These are phyloP conservation scores for Eimeria maxima DNA, from an alignment of 169 alveolate genomes.

Conservation along the genomic window DNA sequence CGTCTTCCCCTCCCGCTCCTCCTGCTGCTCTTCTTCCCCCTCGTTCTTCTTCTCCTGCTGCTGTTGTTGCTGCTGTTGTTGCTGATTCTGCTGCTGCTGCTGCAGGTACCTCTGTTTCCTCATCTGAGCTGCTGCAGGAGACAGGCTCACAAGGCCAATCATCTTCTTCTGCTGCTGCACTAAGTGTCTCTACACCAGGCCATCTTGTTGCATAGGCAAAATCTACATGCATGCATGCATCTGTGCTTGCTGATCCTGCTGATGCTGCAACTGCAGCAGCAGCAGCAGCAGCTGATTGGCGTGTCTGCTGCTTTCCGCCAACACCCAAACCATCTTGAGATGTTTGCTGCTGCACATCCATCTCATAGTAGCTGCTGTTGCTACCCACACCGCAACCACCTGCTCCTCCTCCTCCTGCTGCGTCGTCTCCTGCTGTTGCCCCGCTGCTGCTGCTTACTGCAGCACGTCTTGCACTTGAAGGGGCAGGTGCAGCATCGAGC, in stretches of 20 bases:
- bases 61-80: neutral
- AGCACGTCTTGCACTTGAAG: neutral
- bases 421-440: no score
- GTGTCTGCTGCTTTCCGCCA: neutral
- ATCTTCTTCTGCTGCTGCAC: neutral
- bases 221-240: neutral
- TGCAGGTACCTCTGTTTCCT: neutral
- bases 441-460: neutral
- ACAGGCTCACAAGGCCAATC: neutral
- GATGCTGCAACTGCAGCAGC: neutral
- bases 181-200: conserved; percentile 6
- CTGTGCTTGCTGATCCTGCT: neutral
- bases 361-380: neutral
- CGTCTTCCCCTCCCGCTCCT: neutral
- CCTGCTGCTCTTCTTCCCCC: no score
- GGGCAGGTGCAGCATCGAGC: neutral
- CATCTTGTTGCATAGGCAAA: neutral
- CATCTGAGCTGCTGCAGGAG: conserved; percentile 7
- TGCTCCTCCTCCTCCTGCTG: neutral
- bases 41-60: conserved; percentile 7
- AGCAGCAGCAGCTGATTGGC: no score
- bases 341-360: conserved; percentile 24
- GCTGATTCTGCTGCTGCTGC: neutral
- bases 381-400: neutral
- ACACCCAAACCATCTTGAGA: neutral